Conservation (phyloP, 345 rosid species). For the Leavenworthia alabamica region DNA sequence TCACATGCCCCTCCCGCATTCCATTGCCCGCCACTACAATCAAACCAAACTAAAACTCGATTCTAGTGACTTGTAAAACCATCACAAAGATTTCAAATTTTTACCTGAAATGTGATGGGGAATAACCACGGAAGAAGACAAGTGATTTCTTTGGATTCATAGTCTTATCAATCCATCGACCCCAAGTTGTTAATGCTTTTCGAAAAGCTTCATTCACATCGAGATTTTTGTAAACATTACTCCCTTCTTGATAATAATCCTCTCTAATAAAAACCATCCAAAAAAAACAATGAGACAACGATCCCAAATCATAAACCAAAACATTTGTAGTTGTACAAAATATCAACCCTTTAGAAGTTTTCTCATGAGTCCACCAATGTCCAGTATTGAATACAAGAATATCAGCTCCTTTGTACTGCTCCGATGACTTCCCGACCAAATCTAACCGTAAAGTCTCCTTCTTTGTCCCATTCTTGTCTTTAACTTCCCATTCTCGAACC, state of each 20-base stretch:
- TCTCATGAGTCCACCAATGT: slow-evolving; percentile 99
- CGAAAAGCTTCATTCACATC: slow-evolving; percentile 91
- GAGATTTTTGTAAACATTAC: slow-evolving; percentile 67
- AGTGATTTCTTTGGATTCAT: slow-evolving; percentile 61
- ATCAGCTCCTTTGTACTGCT: slow-evolving; percentile 71
- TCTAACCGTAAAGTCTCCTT: slow-evolving; percentile 91
- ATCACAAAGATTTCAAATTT: neutral
- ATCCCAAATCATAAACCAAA: too few relatives aligned
- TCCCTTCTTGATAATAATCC: slow-evolving; percentile 97
- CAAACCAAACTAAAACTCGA: neutral
- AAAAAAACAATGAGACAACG: neutral
- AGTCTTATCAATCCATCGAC: slow-evolving; percentile 84
- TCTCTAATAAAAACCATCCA: slow-evolving; percentile 45
- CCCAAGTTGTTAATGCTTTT: slow-evolving; percentile 93
- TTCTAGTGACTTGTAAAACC: too few relatives aligned
- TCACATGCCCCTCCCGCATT: slow-evolving; percentile 96
- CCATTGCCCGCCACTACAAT: slow-evolving; percentile 98
- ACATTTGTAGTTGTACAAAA: too few relatives aligned
- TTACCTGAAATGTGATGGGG: slow-evolving; percentile 90
- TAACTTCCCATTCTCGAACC: slow-evolving; percentile 81
- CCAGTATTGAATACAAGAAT: slow-evolving; percentile 87
- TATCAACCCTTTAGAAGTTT: slow-evolving; percentile 87
- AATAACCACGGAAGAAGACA: slow-evolving; percentile 89
- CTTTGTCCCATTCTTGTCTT: slow-evolving; percentile 48
- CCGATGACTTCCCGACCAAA: slow-evolving; percentile 65